These are phyloP conservation scores for Penicillium psychrofluorescens DNA, from an alignment of 495 filamentous ascomycete species.

Conservation along the genomic window DNA sequence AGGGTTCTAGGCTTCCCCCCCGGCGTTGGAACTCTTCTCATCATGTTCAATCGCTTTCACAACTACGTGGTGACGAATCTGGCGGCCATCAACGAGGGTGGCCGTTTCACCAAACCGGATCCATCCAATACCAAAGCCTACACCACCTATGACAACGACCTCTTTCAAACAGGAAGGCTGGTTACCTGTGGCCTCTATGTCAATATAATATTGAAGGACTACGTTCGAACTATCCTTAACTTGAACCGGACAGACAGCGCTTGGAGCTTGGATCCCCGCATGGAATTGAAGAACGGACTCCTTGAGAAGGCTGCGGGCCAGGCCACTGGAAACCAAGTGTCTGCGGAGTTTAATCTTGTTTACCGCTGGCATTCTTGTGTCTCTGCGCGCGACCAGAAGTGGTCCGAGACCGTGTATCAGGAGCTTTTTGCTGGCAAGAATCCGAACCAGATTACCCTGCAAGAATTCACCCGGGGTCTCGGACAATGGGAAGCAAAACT, in stretches of 20 bases:
- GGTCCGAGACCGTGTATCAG: constrained; percentile 55
- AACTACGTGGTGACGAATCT: constrained; percentile 70
- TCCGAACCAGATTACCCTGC: constrained; percentile 42
- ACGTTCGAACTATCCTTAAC: constrained; percentile 79
- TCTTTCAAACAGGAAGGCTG: constrained; percentile 76
- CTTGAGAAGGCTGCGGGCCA: constrained; percentile 49
- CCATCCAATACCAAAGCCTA: constrained; percentile 45
- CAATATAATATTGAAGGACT: constrained; percentile 77
- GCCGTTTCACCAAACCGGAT: constrained; percentile 61
- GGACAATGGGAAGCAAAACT: constrained; percentile 42
- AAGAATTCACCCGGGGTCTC: constrained; percentile 46
- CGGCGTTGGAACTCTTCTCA: constrained; percentile 48
- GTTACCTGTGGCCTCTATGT: constrained; percentile 78
- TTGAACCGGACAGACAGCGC: constrained; percentile 67
- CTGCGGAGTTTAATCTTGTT: constrained; percentile 64
- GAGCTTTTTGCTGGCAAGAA: constrained; percentile 45
- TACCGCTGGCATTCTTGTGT: constrained; percentile 67
- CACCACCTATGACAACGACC: constrained; percentile 70
- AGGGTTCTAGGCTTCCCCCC: constrained; percentile 49
- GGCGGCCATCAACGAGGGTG: constrained; percentile 63
- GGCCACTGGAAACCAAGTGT: constrained; percentile 64
- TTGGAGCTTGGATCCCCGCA: constrained; percentile 60
- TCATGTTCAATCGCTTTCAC: constrained; percentile 62
- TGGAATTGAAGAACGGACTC: constrained; percentile 28
- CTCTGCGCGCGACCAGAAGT: constrained; percentile 55